These are phyloP conservation scores for Fomes fomentarius DNA, from an alignment of 1,284 basidiomycete species.

Conservation along the genomic window DNA sequence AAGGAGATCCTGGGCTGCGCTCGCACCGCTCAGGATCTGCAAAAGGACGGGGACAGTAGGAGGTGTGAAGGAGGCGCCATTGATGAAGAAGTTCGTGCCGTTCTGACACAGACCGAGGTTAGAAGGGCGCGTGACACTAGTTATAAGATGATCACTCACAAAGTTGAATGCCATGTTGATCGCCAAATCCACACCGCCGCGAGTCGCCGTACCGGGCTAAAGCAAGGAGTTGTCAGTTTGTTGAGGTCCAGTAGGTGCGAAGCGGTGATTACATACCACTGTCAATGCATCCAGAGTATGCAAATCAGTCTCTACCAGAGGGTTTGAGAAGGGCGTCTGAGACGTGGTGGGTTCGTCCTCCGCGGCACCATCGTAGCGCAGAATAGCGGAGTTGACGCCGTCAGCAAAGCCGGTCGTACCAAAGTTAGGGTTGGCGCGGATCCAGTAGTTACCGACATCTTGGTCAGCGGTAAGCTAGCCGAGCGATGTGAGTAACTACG, in stretches of 20 bases:
- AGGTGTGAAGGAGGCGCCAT: constrained; percentile 27
- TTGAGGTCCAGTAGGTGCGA: background rate
- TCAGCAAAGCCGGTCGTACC: constrained; percentile 35
- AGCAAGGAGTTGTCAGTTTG: background rate
- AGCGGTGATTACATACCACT: constrained; percentile 3
- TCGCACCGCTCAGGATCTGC: constrained; percentile 31
- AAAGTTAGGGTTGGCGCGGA: constrained; percentile 33
- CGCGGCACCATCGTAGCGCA: constrained; percentile 40
- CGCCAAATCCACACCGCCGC: constrained; percentile 34
- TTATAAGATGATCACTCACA: background rate
- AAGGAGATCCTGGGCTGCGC: constrained; percentile 31
- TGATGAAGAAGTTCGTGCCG: constrained; percentile 29
- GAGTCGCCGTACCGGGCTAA: constrained; percentile 31
- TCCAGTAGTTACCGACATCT: constrained; percentile 22
- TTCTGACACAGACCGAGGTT: background rate
- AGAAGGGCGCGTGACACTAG: too few relatives aligned
- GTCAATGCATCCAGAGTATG: constrained; percentile 11
- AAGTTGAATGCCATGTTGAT: constrained; percentile 29
- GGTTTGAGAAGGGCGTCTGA: constrained; percentile 26
- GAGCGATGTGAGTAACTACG: background rate
- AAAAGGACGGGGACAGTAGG: constrained; percentile 35
- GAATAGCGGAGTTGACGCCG: constrained; percentile 40
- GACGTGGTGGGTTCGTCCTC: constrained; percentile 44
- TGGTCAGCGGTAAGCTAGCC: constrained; percentile 19
- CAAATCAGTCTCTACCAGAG: constrained; percentile 35